A percentile compares a stretch with the other conserved stretches of the same genome.
phyloP scores from a whole-genome alignment of 257 asterid species.

The Solanum pinnatisectum region DNA sequence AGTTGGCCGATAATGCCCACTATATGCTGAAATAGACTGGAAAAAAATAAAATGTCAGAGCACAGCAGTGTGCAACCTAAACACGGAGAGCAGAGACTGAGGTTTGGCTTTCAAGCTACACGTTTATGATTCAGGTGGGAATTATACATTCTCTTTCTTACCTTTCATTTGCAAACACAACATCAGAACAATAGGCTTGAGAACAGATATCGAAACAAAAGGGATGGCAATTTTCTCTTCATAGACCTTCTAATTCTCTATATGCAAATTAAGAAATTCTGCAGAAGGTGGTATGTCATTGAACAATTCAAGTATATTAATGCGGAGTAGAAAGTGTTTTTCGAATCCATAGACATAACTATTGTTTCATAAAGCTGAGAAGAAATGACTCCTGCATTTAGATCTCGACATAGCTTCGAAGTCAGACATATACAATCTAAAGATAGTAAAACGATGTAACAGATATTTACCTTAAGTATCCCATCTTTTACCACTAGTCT shows the following conservation, averaged over 20 bases:
- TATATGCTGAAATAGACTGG: slow-evolving; percentile 88
- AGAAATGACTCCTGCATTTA: neutral
- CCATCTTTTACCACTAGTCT: slow-evolving; percentile 70
- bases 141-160: no score
- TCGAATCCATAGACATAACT: neutral
- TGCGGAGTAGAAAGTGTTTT: neutral
- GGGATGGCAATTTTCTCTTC: neutral
- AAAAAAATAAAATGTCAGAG: slow-evolving; percentile 1
- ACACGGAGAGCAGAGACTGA: neutral
- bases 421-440: neutral
- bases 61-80: neutral
- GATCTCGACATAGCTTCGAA: neutral
- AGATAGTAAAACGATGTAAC: neutral
- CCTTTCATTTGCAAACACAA: neutral
- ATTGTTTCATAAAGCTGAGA: neutral
- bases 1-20: slow-evolving; percentile 95
- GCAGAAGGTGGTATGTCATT: neutral
- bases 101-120: neutral
- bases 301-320: neutral
- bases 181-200: neutral
- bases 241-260: neutral
- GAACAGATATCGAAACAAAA: neutral
- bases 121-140: neutral
- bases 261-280: neutral
- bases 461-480: slow-evolving; percentile 47